Conservation (phyloP, 805 yeast genomes). For the Metschnikowia cerradonensis region DNA sequence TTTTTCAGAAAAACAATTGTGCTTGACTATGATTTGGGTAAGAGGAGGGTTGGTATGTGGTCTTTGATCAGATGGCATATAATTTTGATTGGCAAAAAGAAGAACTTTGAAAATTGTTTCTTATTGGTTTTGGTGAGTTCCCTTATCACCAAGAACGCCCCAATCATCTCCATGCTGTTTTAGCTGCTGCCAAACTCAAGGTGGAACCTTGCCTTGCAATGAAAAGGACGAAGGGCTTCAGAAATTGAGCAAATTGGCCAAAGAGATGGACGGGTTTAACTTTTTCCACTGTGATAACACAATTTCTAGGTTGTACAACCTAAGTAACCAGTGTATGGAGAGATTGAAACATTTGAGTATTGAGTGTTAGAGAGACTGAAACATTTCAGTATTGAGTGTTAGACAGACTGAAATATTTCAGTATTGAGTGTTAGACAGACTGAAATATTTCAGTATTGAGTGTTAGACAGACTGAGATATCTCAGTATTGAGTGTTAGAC, state of each 20-base stretch:
- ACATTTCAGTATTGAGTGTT: too few species aligned
- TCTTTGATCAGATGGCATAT: slow-evolving; percentile 25
- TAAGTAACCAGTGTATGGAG: slow-evolving; percentile 11
- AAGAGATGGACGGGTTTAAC: slow-evolving; percentile 29
- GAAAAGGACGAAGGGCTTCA: slow-evolving; percentile 23
- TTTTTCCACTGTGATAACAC: slow-evolving; percentile 27
- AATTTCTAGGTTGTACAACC: slow-evolving; percentile 26
- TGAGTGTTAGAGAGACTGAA: too few species aligned
- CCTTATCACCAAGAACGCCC: slow-evolving; percentile 21
- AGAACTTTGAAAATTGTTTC: slow-evolving; percentile 31
- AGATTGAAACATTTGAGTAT: too few species aligned
- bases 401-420: too few species aligned
- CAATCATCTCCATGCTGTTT: slow-evolving; percentile 19
- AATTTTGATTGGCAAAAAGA: slow-evolving; percentile 25
- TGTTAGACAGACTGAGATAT: too few species aligned
- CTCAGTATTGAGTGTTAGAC: too few species aligned
- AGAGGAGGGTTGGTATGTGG: slow-evolving; percentile 7
- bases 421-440: too few species aligned
- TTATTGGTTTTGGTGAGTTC: slow-evolving; percentile 28
- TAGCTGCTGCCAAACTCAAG: slow-evolving; percentile 22
- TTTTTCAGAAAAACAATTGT: slow-evolving; percentile 14
- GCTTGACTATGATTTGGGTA: slow-evolving; percentile 17
- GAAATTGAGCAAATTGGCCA: slow-evolving; percentile 23
- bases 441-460: too few species aligned
- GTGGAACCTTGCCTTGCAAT: slow-evolving; percentile 28